Conservation (phyloP, 75 land plant genomes). For the Picea sitchensis region DNA sequence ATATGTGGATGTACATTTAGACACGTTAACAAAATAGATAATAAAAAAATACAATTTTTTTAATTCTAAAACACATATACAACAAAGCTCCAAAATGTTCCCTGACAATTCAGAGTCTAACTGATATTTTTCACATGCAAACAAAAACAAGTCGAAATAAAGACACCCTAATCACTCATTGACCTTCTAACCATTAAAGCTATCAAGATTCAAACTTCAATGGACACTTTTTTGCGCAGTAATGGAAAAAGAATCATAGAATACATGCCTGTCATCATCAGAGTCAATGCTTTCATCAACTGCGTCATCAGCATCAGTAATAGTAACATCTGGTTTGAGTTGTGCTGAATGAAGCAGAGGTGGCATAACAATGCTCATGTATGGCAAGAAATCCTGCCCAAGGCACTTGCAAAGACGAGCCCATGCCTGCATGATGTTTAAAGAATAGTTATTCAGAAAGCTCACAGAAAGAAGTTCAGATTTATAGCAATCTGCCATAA, state of each 20-base stretch:
- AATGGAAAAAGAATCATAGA: not conserved
- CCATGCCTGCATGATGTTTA: conserved; percentile 22
- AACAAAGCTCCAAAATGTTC: not conserved
- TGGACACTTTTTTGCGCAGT: not conserved
- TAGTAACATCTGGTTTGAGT: conserved; percentile 29
- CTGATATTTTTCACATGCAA: not conserved
- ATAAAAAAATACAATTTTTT: not conserved
- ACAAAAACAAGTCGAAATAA: no score
- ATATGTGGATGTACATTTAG: no score
- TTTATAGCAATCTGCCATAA: conserved; percentile 2
- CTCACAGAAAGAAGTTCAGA: not conserved
- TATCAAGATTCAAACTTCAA: no score
- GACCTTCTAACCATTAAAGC: no score
- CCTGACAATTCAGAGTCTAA: not conserved
- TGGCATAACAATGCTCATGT: conserved; percentile 33
- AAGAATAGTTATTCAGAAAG: not conserved
- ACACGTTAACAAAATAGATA: no score
- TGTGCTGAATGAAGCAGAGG: conserved; percentile 33
- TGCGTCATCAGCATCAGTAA: conserved; percentile 25
- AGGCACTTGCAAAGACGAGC: conserved; percentile 29
- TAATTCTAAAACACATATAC: not conserved
- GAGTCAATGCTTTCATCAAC: conserved; percentile 21
- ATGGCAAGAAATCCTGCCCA: conserved; percentile 28
- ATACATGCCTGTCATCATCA: conserved; percentile 26
- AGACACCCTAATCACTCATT: no score